Base-by-base conservation (phyloP, 2,329 filamentous ascomycete genomes). In the Bipolaris gigantea region DNA sequence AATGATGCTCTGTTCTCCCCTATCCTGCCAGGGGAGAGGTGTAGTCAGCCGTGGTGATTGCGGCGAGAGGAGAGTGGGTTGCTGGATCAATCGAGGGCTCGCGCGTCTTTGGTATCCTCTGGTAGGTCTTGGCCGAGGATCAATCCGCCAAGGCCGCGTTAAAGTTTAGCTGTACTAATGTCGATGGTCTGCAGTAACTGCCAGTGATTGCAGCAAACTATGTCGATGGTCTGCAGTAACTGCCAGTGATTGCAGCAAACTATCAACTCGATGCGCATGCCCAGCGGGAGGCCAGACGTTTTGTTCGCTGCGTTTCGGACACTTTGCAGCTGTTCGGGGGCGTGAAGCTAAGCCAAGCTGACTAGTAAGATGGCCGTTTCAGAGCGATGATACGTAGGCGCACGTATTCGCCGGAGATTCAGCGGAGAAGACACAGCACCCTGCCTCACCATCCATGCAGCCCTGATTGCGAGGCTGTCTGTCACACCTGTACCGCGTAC, bases 71-170 rank as follows among this genome's bases (percentile, higher is more conserved):
- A 8, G 46, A 50, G 40, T 46, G 42, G 44, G 34, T 32, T 45
- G 45, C 52, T 43, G 50, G 47, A 50, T 27, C 34, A 55, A 49
- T 49, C 50, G 53, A 50, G 42, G 52, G 60, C 54, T 60, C 60
- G 60, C 63, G 62, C 60, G 65, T 63, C 53, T 50, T 57, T 47
- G 52, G 55, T 53, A 55, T 48, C 53, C 51, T 59, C 58, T 48
- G 57, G 56, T 43, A 53, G 38, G 57, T 63, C 64, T 72, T 69
- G 69, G 66, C 66, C 61, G 44, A 48, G 56, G 63, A 60, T 62
- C 66, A 63, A 65, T 63, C 67, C 64, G 70, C 65, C 69, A 72
- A 70, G 68, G 61, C 64, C 65, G 70, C 67, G 62, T 67, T 71
- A 65, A 61, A 57, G 60, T 66, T 59, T 50, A 48, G 58, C 60